Evolutionary conservation across 2,329 filamentous ascomycete genomes (phyloP).

Genomic region (Calonectria henricotiae): DNA sequence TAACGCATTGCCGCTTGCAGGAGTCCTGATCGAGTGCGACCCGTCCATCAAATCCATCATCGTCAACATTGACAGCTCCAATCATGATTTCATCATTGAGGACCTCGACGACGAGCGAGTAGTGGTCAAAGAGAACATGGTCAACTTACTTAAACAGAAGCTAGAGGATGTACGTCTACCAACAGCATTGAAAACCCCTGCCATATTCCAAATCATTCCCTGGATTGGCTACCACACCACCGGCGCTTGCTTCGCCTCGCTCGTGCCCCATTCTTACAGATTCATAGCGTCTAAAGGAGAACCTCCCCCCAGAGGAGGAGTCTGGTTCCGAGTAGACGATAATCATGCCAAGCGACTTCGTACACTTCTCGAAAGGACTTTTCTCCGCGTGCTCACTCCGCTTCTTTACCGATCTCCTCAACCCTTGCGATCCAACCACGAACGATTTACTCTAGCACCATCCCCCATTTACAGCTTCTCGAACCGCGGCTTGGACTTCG

Average conservation of each 20-base stretch:
- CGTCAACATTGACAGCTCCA: constrained; percentile 80
- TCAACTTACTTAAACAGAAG: constrained; percentile 76
- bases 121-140: constrained; percentile 82
- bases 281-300: constrained; percentile 67
- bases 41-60: constrained; percentile 92
- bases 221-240: constrained; percentile 2
- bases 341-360: background rate
- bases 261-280: constrained; percentile 36
- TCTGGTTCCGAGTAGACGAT: constrained; percentile 66
- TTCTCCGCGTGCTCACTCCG: background rate
- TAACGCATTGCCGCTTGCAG: constrained; percentile 57
- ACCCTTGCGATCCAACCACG: background rate
- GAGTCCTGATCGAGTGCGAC: constrained; percentile 85
- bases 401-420: background rate
- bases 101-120: constrained; percentile 85
- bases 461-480: constrained; percentile 78
- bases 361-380: constrained; percentile 8
- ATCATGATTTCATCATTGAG: constrained; percentile 84
- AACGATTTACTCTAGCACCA: background rate
- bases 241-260: constrained; percentile 20
- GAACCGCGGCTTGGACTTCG: constrained; percentile 87
- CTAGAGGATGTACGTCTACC: constrained; percentile 76
- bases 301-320: constrained; percentile 67
- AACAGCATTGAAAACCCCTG: background rate
- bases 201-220: constrained; percentile 11